These are phyloP conservation scores for Hysterangium stoloniferum DNA, from an alignment of 768 basidiomycete species.

Conservation along the genomic window DNA sequence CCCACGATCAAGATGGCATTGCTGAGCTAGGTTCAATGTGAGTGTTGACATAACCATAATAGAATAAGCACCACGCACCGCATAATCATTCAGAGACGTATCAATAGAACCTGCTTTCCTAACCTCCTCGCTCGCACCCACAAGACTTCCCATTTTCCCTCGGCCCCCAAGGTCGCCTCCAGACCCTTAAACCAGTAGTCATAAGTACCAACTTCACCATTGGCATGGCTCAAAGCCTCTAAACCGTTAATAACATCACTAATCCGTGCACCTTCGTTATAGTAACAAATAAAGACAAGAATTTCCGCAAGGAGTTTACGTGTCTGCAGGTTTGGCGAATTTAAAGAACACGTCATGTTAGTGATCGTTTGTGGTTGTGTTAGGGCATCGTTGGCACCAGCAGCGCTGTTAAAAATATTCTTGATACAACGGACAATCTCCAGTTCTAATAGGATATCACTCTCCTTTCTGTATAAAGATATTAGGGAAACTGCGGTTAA, in stretches of 20 bases:
- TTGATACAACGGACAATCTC: conserved; percentile 86
- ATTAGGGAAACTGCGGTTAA: not conserved
- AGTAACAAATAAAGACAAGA: conserved; percentile 64
- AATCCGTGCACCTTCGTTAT: conserved; percentile 51
- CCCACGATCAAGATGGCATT: conserved; percentile 70
- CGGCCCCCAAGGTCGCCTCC: conserved; percentile 69
- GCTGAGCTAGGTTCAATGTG: conserved; percentile 38
- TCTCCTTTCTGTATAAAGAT: conserved; percentile 38
- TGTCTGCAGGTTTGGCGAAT: conserved; percentile 70
- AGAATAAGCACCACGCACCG: conserved; percentile 43
- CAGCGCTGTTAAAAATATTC: conserved; percentile 65
- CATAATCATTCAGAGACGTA: conserved; percentile 73
- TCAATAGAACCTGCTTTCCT: conserved; percentile 58
- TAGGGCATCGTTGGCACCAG: conserved; percentile 55
- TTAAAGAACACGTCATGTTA: conserved; percentile 76
- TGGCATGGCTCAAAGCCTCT: conserved; percentile 61
- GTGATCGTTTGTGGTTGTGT: conserved; percentile 66
- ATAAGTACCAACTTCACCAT: conserved; percentile 55
- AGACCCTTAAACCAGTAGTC: conserved; percentile 87
- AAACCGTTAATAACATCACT: conserved; percentile 68
- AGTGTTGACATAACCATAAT: not conserved
- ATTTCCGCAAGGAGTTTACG: conserved; percentile 76
- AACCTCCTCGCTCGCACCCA: conserved; percentile 91
- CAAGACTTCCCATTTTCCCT: conserved; percentile 91
- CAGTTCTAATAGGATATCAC: conserved; percentile 69